phyloP scores from a whole-genome alignment of 805 yeast species.

The Wickerhamiella musiphila region DNA sequence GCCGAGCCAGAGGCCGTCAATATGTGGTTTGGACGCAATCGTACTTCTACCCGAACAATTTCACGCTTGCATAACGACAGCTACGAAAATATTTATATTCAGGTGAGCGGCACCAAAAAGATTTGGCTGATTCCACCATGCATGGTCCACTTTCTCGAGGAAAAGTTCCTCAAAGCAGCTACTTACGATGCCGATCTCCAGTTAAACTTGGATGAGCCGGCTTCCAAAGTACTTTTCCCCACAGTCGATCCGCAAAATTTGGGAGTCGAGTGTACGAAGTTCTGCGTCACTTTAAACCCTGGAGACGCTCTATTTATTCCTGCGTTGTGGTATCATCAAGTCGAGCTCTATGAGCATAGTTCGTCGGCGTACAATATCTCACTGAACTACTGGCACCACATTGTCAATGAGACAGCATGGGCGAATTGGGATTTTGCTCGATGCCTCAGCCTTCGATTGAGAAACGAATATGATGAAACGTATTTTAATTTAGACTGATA shows the following conservation, averaged over 20 bases:
- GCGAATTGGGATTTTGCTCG: constrained; percentile 19
- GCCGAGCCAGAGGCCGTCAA: constrained; percentile 23
- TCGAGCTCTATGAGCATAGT: constrained; percentile 14
- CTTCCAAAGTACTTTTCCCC: constrained; percentile 17
- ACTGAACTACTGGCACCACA: constrained; percentile 21
- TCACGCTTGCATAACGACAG: constrained; percentile 23
- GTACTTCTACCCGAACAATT: constrained; percentile 16
- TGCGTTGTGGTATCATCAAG: constrained; percentile 27
- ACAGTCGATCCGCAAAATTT: constrained; percentile 18
- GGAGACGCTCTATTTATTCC: constrained; percentile 25
- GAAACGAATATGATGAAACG: constrained; percentile 14
- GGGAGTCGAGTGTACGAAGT: constrained; percentile 10
- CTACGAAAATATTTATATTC: constrained; percentile 24
- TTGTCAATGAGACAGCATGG: constrained; percentile 16
- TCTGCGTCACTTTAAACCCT: constrained; percentile 19
- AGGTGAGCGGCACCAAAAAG: constrained; percentile 20
- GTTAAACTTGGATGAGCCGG: constrained; percentile 7
- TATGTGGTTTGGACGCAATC: constrained; percentile 22
- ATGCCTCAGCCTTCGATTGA: constrained; percentile 8
- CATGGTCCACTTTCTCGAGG: constrained; percentile 18
- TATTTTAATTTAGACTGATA: constrained; percentile 6
- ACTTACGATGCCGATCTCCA: constrained; percentile 16
- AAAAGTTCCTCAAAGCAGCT: constrained; percentile 18
- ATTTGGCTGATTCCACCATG: constrained; percentile 23
- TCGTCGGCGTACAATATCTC: constrained; percentile 14